These are phyloP conservation scores for Talaromyces sp. DNA, from an alignment of 2,329 filamentous ascomycete species.

Conservation along the genomic window DNA sequence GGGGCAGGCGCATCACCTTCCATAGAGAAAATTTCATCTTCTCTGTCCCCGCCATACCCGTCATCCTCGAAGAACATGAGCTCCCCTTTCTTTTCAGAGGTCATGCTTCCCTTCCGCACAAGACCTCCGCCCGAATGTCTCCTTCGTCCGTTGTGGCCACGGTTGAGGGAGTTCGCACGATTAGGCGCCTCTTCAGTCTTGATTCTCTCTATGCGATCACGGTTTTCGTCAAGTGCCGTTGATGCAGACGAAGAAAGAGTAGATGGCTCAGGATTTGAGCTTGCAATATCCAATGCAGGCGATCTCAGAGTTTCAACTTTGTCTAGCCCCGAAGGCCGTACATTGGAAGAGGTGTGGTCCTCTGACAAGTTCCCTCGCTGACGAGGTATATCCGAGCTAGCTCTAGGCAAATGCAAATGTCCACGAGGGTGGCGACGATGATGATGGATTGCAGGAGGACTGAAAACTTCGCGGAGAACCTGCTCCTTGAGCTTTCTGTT, in stretches of 20 bases:
- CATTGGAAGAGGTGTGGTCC: slow-evolving; percentile 30
- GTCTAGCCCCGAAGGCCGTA: slow-evolving; percentile 21
- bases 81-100: slow-evolving; percentile 68
- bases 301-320: slow-evolving; percentile 25
- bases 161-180: slow-evolving; percentile 33
- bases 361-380: slow-evolving; percentile 40
- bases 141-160: slow-evolving; percentile 52
- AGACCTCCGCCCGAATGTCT: slow-evolving; percentile 88
- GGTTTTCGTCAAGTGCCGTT: slow-evolving; percentile 39
- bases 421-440: slow-evolving; percentile 69
- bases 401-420: slow-evolving; percentile 64
- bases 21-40: slow-evolving; percentile 71
- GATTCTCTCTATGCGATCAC: slow-evolving; percentile 37
- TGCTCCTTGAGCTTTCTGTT: slow-evolving; percentile 87
- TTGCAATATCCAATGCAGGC: slow-evolving; percentile 33
- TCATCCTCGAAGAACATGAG: slow-evolving; percentile 91
- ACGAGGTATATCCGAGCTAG: slow-evolving; percentile 37
- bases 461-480: slow-evolving; percentile 88
- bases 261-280: slow-evolving; percentile 27
- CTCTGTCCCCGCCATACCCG: slow-evolving; percentile 78
- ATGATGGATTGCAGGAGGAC: slow-evolving; percentile 80
- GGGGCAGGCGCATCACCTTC: slow-evolving; percentile 53
- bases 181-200: slow-evolving; percentile 51
- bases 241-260: slow-evolving; percentile 43
- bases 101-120: slow-evolving; percentile 73